These are phyloP conservation scores for Fusarium poae DNA, from an alignment of 2,329 filamentous ascomycete genomes.

Conservation along the genomic window DNA sequence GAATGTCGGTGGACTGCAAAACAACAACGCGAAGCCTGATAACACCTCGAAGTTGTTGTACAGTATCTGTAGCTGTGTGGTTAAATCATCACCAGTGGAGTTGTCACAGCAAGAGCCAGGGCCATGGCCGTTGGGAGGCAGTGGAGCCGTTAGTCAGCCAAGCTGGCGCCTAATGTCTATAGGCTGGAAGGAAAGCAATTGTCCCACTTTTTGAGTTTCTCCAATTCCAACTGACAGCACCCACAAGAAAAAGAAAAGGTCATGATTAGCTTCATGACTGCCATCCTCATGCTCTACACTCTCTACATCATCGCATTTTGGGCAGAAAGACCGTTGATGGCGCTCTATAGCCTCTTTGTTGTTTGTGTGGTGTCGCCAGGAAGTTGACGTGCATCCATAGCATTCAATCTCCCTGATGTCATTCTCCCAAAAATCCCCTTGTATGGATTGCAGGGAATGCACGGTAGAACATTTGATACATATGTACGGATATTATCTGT, in stretches of 20 bases:
- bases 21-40: constrained; percentile 20
- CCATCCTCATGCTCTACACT: neutral
- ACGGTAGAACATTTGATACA: constrained; percentile 24
- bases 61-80: constrained; percentile 34
- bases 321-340: neutral
- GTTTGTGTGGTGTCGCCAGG: neutral
- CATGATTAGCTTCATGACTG: constrained; percentile 8
- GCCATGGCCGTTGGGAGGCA: constrained; percentile 40
- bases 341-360: neutral
- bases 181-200: neutral
- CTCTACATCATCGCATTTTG: neutral
- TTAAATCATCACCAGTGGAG: constrained; percentile 52
- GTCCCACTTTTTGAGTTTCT: constrained; percentile 8
- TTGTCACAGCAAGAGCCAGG: constrained; percentile 44
- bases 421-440: constrained; percentile 14
- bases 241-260: constrained; percentile 9
- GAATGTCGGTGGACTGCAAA: constrained; percentile 4
- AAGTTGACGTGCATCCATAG: neutral
- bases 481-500: constrained; percentile 1
- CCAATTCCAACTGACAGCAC: constrained; percentile 25
- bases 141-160: constrained; percentile 33
- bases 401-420: constrained; percentile 27
- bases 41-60: constrained; percentile 30
- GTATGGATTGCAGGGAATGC: constrained; percentile 18
- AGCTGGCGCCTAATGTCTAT: constrained; percentile 7